A percentile compares a stretch with the other conserved stretches of the same genome.
Conservation (phyloP, 208 protist genomes). For the Trypanosoma lewisi region DNA sequence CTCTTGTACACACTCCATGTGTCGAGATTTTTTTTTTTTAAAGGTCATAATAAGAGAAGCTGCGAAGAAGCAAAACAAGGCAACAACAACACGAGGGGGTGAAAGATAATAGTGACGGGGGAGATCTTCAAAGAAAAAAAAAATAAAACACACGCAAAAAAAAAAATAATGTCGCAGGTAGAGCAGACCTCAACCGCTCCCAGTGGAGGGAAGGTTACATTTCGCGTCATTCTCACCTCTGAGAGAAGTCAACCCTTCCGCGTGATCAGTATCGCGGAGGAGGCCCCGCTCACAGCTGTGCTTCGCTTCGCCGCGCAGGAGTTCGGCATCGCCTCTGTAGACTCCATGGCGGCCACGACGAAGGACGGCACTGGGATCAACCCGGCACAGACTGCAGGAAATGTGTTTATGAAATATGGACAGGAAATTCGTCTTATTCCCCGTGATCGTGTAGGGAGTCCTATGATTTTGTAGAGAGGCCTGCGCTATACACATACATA, state of each 20-base stretch:
- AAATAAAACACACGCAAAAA: slow-evolving; percentile 2
- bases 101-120: no score
- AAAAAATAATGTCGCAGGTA: slow-evolving; percentile 14
- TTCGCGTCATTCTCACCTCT: slow-evolving; percentile 82
- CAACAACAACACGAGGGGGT: slow-evolving; percentile 6
- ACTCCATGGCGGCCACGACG: slow-evolving; percentile 84
- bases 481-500: neutral
- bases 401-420: slow-evolving; percentile 95
- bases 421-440: slow-evolving; percentile 94
- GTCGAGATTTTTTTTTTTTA: no score
- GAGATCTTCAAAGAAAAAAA: neutral
- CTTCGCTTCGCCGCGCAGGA: slow-evolving; percentile 94
- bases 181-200: slow-evolving; percentile 19
- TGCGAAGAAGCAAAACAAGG: no score
- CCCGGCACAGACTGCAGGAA: slow-evolving; percentile 91
- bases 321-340: slow-evolving; percentile 76
- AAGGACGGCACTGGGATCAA: slow-evolving; percentile 96
- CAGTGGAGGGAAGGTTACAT: slow-evolving; percentile 67
- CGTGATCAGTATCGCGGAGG: slow-evolving; percentile 92
- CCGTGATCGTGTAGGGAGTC: slow-evolving; percentile 90
- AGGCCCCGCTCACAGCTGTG: slow-evolving; percentile 95
- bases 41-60: no score
- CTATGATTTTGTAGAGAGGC: neutral
- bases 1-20: neutral
- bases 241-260: slow-evolving; percentile 79